These are phyloP conservation scores for Biscogniauxia marginata DNA, from an alignment of 2,329 filamentous ascomycete species.

Conservation along the genomic window DNA sequence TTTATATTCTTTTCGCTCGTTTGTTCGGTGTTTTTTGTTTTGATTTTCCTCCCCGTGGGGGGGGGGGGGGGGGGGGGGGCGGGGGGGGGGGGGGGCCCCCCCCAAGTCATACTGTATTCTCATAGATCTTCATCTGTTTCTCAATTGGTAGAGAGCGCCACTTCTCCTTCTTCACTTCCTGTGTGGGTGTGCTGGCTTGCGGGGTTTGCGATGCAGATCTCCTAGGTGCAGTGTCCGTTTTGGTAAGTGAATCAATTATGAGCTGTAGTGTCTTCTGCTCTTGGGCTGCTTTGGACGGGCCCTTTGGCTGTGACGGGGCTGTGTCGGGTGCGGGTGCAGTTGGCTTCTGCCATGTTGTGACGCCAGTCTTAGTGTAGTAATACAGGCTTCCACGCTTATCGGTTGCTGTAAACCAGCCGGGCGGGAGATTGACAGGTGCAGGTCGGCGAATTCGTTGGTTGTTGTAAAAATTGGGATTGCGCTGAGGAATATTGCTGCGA, in stretches of 20 bases:
- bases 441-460: constrained; percentile 53
- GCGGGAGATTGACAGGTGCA: constrained; percentile 57
- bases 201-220: constrained; percentile 62
- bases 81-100: neutral
- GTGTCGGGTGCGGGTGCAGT: constrained; percentile 63
- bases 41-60: too few relatives aligned
- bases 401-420: constrained; percentile 81
- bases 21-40: too few relatives aligned
- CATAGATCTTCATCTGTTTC: constrained; percentile 93
- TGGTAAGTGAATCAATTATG: constrained; percentile 81
- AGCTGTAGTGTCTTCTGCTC: constrained; percentile 76
- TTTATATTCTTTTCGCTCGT: too few relatives aligned
- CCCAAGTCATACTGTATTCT: constrained; percentile 75
- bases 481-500: constrained; percentile 58
- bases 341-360: constrained; percentile 80
- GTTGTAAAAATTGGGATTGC: constrained; percentile 51
- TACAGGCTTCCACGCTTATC: constrained; percentile 72
- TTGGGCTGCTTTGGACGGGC: constrained; percentile 60
- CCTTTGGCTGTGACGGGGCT: constrained; percentile 58
- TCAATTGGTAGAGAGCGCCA: constrained; percentile 70
- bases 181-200: constrained; percentile 51
- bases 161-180: constrained; percentile 65
- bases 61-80: neutral
- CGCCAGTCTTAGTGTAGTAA: constrained; percentile 78
- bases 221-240: constrained; percentile 58